Evolutionary conservation across 805 yeast species (phyloP), one percentile per base, ranked within the genome.

Genomic region (Starmerella apis): DNA sequence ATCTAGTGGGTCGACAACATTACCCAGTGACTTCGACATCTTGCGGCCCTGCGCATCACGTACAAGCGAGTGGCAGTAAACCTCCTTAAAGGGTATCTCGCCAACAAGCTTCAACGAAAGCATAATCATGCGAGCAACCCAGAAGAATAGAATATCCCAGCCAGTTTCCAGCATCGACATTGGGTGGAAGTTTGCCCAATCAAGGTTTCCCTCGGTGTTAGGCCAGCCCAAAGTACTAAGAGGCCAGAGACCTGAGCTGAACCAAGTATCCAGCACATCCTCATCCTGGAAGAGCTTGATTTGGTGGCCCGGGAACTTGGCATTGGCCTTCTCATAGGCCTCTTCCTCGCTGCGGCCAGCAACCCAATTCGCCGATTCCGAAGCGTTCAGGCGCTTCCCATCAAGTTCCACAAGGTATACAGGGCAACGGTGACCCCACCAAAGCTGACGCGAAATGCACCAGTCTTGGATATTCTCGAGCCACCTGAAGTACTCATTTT

Each of bases 381-480:
- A 68, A 56, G 77, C 80, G 58, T 78, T 77, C 51, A 76, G 80
- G 54, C 69, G 70, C 39, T 65, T 63, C 38, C 59, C 62, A 63
- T 86, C 94, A 50, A 90, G 71, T 49, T 76, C 72, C 53, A 87
- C 86, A 59, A 86, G 85, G 71, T 92, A 92, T 38, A 85, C 95
- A 24, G 98, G 98, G 70, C 95, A 85, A 71, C 97, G 80, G 72
- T 92, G 98, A 59, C 98, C 98, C 94, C 94, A 83, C 94, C 94
- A 85, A 48, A 79, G 66, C 68, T 79, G 83, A 71, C 98, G 84
- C 19, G 97, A 92, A 56, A 92, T 86, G 80, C 98, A 92, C 98
- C 98, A 92, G 71, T 92, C 98, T 72, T 92, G 96, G 59, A 88
- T 83, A 69, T 86, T 85, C 65, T 81, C 92, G 68, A 90, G 73